Percentiles rank a stretch among this genome's conserved stretches.
phyloP scores from a whole-genome alignment of 108 stramenopile genomes.

The Stephanodiscus minutulus region DNA sequence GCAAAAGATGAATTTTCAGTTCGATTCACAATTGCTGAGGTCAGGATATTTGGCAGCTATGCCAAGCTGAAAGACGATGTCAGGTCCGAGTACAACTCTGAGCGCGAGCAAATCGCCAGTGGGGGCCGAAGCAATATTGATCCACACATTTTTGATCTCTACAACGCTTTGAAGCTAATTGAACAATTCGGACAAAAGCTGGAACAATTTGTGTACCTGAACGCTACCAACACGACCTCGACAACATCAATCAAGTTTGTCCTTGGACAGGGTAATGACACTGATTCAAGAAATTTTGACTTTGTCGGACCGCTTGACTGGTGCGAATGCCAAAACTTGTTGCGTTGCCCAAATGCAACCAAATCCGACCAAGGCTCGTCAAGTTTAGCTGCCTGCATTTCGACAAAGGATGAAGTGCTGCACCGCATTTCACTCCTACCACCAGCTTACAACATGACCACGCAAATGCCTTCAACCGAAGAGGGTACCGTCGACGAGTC shows the following conservation, averaged over 20 bases:
- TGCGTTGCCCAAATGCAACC: constrained; percentile 86
- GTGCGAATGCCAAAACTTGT: constrained; percentile 74
- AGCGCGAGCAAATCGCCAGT: constrained; percentile 38
- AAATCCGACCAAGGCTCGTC: constrained; percentile 34
- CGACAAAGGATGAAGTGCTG: constrained; percentile 48
- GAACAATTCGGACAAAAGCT: constrained; percentile 73
- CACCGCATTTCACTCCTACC: constrained; percentile 40
- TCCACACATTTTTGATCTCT: constrained; percentile 65
- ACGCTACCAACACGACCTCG: constrained; percentile 15
- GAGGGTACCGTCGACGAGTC: constrained; percentile 44
- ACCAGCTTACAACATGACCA: not conserved
- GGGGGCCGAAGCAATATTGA: constrained; percentile 56
- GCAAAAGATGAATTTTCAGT: constrained; percentile 52
- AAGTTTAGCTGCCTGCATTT: constrained; percentile 58
- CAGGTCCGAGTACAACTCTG: constrained; percentile 44
- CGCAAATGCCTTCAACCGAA: constrained; percentile 16
- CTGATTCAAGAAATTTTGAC: constrained; percentile 9
- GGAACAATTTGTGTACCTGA: constrained; percentile 33
- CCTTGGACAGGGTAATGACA: constrained; percentile 4
- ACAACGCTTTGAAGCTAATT: constrained; percentile 61
- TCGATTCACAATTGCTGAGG: constrained; percentile 58
- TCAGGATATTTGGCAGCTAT: constrained; percentile 51
- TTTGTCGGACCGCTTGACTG: constrained; percentile 61
- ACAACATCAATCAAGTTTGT: constrained; percentile 3
- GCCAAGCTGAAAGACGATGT: constrained; percentile 51